Evolutionary conservation across 805 yeast genomes (phyloP).

Genomic region (Wickerhamomyces mucosus): DNA sequence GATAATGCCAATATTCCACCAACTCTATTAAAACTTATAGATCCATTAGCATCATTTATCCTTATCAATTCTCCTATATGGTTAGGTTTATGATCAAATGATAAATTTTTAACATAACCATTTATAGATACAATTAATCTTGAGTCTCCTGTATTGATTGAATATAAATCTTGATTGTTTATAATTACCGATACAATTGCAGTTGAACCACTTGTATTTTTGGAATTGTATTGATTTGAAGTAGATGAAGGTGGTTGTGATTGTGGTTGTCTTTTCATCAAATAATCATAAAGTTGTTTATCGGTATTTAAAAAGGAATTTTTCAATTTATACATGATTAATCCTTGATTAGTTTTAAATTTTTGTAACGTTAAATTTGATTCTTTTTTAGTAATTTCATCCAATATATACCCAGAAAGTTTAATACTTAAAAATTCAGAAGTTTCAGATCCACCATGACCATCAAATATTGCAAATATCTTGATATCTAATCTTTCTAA

Average conservation of each 20-base stretch:
- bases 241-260: background rate
- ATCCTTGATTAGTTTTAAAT: constrained; percentile 25
- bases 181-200: constrained; percentile 38
- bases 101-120: constrained; percentile 49
- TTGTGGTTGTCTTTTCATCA: constrained; percentile 4
- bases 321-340: constrained; percentile 28
- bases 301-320: constrained; percentile 39
- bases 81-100: constrained; percentile 86
- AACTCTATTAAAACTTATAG: constrained; percentile 86
- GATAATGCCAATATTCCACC: constrained; percentile 91
- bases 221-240: constrained; percentile 14
- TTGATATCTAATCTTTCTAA: constrained; percentile 19
- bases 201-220: constrained; percentile 36
- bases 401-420: constrained; percentile 15
- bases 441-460: constrained; percentile 68
- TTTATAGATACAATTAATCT: constrained; percentile 44
- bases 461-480: constrained; percentile 71
- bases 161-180: constrained; percentile 36
- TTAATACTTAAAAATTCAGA: constrained; percentile 41
- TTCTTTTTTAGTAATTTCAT: constrained; percentile 5
- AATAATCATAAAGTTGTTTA: constrained; percentile 29
- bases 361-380: constrained; percentile 6
- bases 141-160: constrained; percentile 73
- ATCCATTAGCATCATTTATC: constrained; percentile 90
- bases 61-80: constrained; percentile 91